Base-by-base conservation (phyloP, 192 early-diverging fungal species). In the Gorgonomyces haynaldii region DNA sequence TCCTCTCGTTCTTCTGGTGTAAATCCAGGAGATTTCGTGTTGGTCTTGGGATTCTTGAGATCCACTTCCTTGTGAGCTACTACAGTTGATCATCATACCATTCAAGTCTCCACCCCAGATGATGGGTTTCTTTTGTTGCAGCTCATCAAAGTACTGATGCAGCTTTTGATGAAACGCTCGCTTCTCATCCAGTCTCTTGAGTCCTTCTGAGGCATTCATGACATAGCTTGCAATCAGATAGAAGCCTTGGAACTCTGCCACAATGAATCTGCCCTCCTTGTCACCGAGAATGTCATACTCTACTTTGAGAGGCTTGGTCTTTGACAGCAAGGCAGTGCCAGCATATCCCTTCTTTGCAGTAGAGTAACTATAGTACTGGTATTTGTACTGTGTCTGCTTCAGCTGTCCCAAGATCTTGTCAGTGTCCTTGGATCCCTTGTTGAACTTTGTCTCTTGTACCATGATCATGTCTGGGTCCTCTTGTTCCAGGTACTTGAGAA, bases 391-490 rank as follows among this genome's bases (percentile, higher is more conserved):
- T 40, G 32, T 43, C 9, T 78, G 80, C 52, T 77, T 68, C 66
- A 79, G 73, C 37, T 78, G 82, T 53, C 83, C 88, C 32, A 57
- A 58, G 49, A 71, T 69, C 41, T 70, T 63, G 52, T 73, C 69
- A 16, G 85, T 56, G 15, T 74, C 48, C 27, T 78, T 70, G 13
- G 70, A 48, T 40, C 70, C 64, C 8, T 24, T 65, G 55, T 86
- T 84, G 10, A 84, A 65, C 61, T 90, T 93, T 36, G 83, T 88
- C 54, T 91, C 90, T 57, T 91, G 87, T 29, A 93, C 27, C 50
- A 80, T 85, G 1, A 91, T 42, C 20, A 93, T 70, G 49, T 90
- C 89, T 0, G 90, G 76, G 40, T 87, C 19, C 41, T 50, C 37
- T 21, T 26, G 27, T 9, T 12, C 27, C 41, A 75, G 4, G 24